Evolutionary conservation across 305 asterid species (phyloP).

Genomic region (Fraxinus sp.): DNA sequence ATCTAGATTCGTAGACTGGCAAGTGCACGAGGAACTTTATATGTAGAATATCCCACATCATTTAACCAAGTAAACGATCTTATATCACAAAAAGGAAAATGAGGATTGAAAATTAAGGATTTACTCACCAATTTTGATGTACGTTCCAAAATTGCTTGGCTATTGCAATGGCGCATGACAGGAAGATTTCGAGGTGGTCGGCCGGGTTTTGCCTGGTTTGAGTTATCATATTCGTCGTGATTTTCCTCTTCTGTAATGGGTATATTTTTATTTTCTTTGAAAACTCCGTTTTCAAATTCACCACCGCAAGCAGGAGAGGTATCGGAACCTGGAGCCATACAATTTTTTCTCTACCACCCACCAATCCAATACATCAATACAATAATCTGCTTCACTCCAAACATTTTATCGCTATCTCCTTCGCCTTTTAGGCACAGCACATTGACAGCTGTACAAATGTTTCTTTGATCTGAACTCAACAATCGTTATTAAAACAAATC

Average conservation of each 20-base stretch:
- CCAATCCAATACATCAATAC: conserved; percentile 12
- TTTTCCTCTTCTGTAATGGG: conserved; percentile 35
- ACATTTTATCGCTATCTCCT: not conserved
- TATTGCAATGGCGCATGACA: conserved; percentile 76
- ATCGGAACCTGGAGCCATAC: conserved; percentile 62
- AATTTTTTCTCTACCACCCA: conserved; percentile 19
- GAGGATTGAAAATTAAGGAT: conserved; percentile 14
- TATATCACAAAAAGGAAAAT: not conserved
- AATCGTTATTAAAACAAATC: not conserved
- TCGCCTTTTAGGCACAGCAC: conserved; percentile 20
- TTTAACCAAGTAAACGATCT: not conserved
- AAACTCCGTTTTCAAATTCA: conserved; percentile 46
- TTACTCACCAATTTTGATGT: conserved; percentile 55
- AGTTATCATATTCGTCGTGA: conserved; percentile 41
- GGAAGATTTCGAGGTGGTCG: conserved; percentile 61
- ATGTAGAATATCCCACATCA: conserved; percentile 4
- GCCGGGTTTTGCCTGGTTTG: conserved; percentile 49
- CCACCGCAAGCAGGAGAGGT: conserved; percentile 30
- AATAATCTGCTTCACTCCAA: not conserved
- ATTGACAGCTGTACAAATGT: conserved; percentile 28
- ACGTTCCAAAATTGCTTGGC: conserved; percentile 70
- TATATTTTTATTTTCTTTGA: conserved; percentile 41
- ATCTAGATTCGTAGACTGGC: not conserved
- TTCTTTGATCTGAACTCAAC: conserved; percentile 30
- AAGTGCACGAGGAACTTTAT: not conserved